phyloP scores from a whole-genome alignment of 1,139 yeast genomes.

The Taphrina communis region DNA sequence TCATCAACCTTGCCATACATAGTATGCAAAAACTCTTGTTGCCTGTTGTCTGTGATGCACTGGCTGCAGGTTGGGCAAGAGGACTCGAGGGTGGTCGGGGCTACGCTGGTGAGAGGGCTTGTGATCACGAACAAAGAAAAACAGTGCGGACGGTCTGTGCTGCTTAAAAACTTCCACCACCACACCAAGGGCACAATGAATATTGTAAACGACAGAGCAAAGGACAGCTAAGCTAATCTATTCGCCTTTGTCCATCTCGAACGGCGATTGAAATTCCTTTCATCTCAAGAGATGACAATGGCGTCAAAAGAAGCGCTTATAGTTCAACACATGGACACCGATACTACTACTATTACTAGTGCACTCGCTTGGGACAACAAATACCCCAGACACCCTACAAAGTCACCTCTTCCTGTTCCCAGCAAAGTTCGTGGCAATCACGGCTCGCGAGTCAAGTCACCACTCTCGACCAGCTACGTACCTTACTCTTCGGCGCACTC shows the following conservation, averaged over 20 bases:
- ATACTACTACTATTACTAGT: neutral
- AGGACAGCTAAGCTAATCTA: neutral
- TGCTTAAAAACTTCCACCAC: neutral
- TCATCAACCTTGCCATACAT: no score
- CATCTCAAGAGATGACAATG: neutral
- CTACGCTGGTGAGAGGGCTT: neutral
- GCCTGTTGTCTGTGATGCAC: no score
- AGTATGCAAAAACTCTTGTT: no score
- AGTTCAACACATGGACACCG: neutral
- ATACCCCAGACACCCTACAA: neutral
- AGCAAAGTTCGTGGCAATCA: neutral
- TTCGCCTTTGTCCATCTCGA: neutral
- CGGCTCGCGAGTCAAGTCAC: neutral
- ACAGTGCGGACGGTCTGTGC: constrained; percentile 8
- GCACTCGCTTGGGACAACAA: neutral
- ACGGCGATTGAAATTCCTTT: neutral
- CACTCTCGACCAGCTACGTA: constrained; percentile 6
- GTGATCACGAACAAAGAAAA: constrained; percentile 1
- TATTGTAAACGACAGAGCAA: neutral
- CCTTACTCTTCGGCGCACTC: neutral
- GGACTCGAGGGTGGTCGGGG: neutral
- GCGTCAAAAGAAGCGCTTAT: neutral
- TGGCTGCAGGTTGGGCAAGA: neutral
- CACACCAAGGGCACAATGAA: constrained; percentile 3
- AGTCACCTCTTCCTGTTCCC: constrained; percentile 1